Percentiles rank a stretch among this genome's conserved stretches.
Evolutionary conservation across 495 filamentous ascomycete species (phyloP).

Genomic region (Penicillium parvum): DNA sequence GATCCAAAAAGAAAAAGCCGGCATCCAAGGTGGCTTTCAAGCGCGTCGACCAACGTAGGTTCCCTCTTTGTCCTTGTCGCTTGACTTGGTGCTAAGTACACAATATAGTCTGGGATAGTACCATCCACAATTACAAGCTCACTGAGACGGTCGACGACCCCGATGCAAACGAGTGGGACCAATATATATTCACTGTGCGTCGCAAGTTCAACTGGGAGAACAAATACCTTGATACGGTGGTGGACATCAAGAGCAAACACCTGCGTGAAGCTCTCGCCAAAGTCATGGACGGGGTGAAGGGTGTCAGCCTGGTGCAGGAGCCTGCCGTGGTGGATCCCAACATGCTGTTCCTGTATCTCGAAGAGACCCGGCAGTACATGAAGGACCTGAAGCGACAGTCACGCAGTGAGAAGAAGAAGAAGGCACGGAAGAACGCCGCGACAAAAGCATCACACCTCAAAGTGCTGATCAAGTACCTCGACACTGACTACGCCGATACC

Average conservation of each 20-base stretch:
- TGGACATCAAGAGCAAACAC: conserved; percentile 83
- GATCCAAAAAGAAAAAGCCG: conserved; percentile 43
- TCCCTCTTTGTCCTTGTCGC: neutral
- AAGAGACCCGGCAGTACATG: conserved; percentile 63
- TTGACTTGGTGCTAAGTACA: neutral
- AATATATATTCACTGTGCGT: conserved; percentile 83
- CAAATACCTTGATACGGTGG: conserved; percentile 70
- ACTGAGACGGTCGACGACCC: conserved; percentile 72
- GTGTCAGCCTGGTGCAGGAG: conserved; percentile 75
- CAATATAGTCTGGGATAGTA: conserved; percentile 61
- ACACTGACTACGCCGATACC: conserved; percentile 72
- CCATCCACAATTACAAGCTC: conserved; percentile 78
- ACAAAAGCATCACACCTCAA: conserved; percentile 62
- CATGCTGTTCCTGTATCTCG: conserved; percentile 82
- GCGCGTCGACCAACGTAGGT: conserved; percentile 72
- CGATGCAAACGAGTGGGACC: conserved; percentile 71
- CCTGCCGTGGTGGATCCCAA: conserved; percentile 79
- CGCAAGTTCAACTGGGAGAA: conserved; percentile 86
- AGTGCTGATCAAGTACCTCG: conserved; percentile 73
- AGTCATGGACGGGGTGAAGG: conserved; percentile 78
- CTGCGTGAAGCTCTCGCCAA: conserved; percentile 68
- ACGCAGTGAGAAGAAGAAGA: conserved; percentile 63
- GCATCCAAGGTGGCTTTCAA: conserved; percentile 74
- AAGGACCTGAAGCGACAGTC: conserved; percentile 61
- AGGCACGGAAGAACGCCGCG: conserved; percentile 53